A percentile compares a stretch with the other conserved stretches of the same genome.
phyloP scores from a whole-genome alignment of 768 basidiomycete genomes.

The Serendipita indica region DNA sequence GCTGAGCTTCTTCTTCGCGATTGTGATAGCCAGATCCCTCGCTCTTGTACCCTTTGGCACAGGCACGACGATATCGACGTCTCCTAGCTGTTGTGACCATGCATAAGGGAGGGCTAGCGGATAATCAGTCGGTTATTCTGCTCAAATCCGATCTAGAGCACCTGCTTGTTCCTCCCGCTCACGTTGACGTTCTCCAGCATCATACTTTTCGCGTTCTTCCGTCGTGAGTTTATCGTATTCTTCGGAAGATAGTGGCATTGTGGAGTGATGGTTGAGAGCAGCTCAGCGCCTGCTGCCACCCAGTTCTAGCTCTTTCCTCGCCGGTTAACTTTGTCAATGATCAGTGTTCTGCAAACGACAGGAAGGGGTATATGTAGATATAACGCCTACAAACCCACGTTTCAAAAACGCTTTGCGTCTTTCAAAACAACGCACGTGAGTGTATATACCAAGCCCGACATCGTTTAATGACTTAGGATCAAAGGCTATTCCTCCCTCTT shows the following conservation, averaged over 20 bases:
- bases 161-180: constrained; percentile 77
- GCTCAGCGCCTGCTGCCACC: no score
- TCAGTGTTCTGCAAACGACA: no score
- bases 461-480: no score
- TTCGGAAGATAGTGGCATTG: constrained; percentile 27
- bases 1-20: constrained; percentile 71
- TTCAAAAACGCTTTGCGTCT: no score
- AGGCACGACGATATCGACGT: constrained; percentile 69
- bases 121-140: constrained; percentile 7
- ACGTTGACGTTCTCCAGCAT: constrained; percentile 48
- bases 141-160: neutral
- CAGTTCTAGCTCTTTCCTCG: no score
- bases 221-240: constrained; percentile 64
- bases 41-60: constrained; percentile 80
- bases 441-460: no score
- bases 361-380: no score
- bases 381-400: no score
- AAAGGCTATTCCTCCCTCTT: no score
- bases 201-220: constrained; percentile 60
- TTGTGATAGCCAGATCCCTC: constrained; percentile 52
- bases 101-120: constrained; percentile 66
- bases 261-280: neutral
- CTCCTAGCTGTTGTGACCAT: constrained; percentile 83
- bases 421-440: no score
- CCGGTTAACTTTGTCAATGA: no score